These are phyloP conservation scores for Avena insularis DNA, from an alignment of 176 grass and related monocot genomes.

Conservation along the genomic window DNA sequence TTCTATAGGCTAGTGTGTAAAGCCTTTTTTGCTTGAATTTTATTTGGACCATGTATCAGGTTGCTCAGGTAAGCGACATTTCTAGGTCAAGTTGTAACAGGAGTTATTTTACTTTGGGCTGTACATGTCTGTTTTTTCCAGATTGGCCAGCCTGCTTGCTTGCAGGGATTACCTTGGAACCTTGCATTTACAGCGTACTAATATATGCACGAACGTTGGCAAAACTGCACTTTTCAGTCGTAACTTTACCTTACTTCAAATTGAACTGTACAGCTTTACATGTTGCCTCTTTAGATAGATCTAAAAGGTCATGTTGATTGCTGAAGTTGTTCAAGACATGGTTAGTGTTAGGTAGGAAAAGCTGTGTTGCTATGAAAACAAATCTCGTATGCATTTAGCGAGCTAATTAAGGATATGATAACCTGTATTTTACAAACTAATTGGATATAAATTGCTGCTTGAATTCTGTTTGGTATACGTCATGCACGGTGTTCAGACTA, in stretches of 20 bases:
- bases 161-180: neutral
- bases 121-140: neutral
- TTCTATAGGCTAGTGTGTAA: neutral
- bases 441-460: neutral
- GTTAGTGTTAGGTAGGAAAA: conserved; percentile 12
- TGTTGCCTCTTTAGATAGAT: conserved; percentile 17
- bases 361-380: neutral
- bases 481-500: neutral
- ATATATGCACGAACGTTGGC: neutral
- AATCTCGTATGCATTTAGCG: neutral
- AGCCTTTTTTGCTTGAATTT: conserved; percentile 3
- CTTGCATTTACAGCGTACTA: neutral
- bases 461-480: neutral
- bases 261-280: neutral
- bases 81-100: neutral
- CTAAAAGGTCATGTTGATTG: neutral
- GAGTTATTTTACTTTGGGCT: neutral
- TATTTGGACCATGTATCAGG: neutral
- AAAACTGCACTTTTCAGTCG: neutral
- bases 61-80: conserved; percentile 1
- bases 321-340: conserved; percentile 22
- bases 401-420: neutral
- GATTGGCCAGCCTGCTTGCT: neutral
- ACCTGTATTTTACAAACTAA: conserved; percentile 14
- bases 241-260: neutral